These are phyloP conservation scores for Lactifluus echinatus DNA, from an alignment of 768 basidiomycete species.

Conservation along the genomic window DNA sequence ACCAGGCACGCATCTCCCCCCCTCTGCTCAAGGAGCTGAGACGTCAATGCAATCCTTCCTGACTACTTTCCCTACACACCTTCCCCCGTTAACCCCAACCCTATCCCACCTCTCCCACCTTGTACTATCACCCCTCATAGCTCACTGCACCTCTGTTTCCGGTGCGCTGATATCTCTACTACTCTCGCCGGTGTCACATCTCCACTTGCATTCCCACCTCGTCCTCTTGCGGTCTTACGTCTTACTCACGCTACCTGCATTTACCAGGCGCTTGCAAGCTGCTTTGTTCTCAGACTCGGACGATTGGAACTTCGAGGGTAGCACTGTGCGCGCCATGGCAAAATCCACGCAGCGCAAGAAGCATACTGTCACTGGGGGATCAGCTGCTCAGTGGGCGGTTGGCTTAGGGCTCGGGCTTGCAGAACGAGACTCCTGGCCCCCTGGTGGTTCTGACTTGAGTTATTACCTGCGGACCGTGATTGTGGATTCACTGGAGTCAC, in stretches of 20 bases:
- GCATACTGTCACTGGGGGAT: not conserved
- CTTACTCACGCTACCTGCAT: slow-evolving; percentile 61
- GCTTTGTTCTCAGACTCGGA: slow-evolving; percentile 76
- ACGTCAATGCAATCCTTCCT: slow-evolving; percentile 41
- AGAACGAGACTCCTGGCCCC: slow-evolving; percentile 76
- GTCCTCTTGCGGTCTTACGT: slow-evolving; percentile 66
- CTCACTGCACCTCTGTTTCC: slow-evolving; percentile 58
- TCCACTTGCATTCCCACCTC: slow-evolving; percentile 63
- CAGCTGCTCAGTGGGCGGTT: slow-evolving; percentile 42
- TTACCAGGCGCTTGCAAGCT: slow-evolving; percentile 56
- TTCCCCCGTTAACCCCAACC: slow-evolving; percentile 60
- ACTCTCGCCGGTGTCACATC: slow-evolving; percentile 50
- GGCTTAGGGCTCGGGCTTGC: slow-evolving; percentile 69
- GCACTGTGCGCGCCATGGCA: slow-evolving; percentile 17
- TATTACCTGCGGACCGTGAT: slow-evolving; percentile 80
- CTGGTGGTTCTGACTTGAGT: slow-evolving; percentile 75
- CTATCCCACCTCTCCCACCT: slow-evolving; percentile 53
- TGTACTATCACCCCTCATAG: slow-evolving; percentile 51
- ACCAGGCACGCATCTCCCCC: slow-evolving; percentile 38
- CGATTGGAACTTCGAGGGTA: slow-evolving; percentile 27
- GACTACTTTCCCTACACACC: slow-evolving; percentile 42
- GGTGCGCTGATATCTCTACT: slow-evolving; percentile 58
- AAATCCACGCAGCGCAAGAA: slow-evolving; percentile 7
- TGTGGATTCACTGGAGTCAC: slow-evolving; percentile 59
- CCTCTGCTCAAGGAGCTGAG: slow-evolving; percentile 23